Conservation (phyloP, 2,329 filamentous ascomycete species). For the Taxawa tesnikishii region DNA sequence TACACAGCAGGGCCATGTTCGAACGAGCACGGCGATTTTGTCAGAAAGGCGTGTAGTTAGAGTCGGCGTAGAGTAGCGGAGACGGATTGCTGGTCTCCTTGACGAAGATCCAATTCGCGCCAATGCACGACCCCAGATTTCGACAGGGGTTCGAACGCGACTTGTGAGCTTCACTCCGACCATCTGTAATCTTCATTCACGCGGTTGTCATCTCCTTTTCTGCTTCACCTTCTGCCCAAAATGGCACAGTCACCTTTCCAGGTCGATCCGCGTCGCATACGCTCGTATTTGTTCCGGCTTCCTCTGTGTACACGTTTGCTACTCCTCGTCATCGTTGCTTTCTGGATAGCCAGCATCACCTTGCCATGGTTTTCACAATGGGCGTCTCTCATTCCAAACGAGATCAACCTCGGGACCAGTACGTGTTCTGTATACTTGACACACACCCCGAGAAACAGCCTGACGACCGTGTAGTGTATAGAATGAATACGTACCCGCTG, state of each 20-base stretch:
- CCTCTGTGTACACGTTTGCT: constrained; percentile 74
- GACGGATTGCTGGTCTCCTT: too few relatives aligned
- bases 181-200: too few relatives aligned
- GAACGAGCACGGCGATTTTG: too few relatives aligned
- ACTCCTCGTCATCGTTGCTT: constrained; percentile 50
- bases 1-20: constrained; percentile 16
- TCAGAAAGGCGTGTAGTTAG: too few relatives aligned
- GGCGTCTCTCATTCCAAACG: constrained; percentile 66
- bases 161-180: too few relatives aligned
- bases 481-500: constrained; percentile 83
- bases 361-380: constrained; percentile 62
- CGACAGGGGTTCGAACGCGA: too few relatives aligned
- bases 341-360: constrained; percentile 60
- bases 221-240: not conserved
- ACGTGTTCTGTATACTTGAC: constrained; percentile 23
- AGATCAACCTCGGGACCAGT: constrained; percentile 62
- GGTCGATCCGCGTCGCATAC: constrained; percentile 61
- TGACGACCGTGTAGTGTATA: constrained; percentile 55
- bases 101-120: too few relatives aligned
- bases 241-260: constrained; percentile 39
- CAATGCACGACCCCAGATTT: too few relatives aligned
- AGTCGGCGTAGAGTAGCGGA: too few relatives aligned
- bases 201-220: too few relatives aligned
- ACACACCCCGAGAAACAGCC: not conserved
- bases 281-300: constrained; percentile 73